phyloP scores from a whole-genome alignment of 75 land plant genomes.

The Adiantum capillusveneris region DNA sequence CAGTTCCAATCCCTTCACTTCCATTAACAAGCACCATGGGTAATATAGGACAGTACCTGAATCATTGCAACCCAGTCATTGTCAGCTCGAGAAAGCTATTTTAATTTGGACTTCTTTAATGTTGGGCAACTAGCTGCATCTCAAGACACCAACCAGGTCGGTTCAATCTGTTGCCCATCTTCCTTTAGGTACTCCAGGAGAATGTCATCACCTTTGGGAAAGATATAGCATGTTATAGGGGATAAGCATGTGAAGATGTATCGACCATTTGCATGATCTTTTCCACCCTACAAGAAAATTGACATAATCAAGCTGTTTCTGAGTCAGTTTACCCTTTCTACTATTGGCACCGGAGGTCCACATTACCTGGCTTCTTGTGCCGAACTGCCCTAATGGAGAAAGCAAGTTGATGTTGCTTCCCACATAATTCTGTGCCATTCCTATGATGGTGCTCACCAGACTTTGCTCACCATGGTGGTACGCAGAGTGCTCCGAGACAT shows the following conservation, averaged over 20 bases:
- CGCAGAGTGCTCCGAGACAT: constrained; percentile 98
- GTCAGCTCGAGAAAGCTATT: no score
- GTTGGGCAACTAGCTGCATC: no score
- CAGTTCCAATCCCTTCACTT: constrained; percentile 99
- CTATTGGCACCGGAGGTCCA: constrained; percentile 63
- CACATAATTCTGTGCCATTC: constrained; percentile 96
- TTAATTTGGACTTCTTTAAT: no score
- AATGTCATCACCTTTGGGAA: constrained; percentile 85
- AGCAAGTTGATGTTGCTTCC: constrained; percentile 96
- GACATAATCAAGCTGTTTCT: no score
- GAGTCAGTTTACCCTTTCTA: neutral
- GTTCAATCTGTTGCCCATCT: constrained; percentile 93
- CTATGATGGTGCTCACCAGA: constrained; percentile 87
- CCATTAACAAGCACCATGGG: constrained; percentile 96
- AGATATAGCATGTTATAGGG: constrained; percentile 68
- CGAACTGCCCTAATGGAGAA: constrained; percentile 87
- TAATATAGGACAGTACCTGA: constrained; percentile 88
- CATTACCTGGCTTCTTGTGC: constrained; percentile 62
- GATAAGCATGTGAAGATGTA: constrained; percentile 73
- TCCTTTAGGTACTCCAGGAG: constrained; percentile 80
- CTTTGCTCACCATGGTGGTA: constrained; percentile 99
- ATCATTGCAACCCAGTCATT: constrained; percentile 17
- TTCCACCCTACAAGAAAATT: constrained; percentile 64
- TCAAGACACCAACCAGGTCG: constrained; percentile 56
- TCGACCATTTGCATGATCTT: constrained; percentile 96